A percentile compares a stretch with the other conserved stretches of the same genome.
phyloP scores from a whole-genome alignment of 805 yeast species.

The Komagataella populi region DNA sequence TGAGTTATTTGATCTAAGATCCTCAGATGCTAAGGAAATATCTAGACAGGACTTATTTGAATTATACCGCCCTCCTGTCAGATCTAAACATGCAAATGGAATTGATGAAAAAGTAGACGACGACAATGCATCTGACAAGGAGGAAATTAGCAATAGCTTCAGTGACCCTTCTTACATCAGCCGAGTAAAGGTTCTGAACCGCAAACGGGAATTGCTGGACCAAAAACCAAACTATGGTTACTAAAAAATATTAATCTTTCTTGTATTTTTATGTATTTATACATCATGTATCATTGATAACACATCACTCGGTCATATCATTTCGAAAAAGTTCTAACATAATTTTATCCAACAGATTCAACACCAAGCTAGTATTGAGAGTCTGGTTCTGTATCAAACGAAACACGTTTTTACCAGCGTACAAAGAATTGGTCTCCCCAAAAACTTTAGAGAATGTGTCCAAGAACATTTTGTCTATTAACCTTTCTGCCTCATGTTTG shows the following conservation, averaged over 20 bases:
- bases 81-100: not conserved
- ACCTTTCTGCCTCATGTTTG: constrained; percentile 35
- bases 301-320: not conserved
- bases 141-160: not conserved
- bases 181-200: not conserved
- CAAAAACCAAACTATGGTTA: not conserved
- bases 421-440: constrained; percentile 49
- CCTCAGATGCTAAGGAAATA: not conserved
- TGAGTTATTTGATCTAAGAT: not conserved
- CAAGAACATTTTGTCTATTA: constrained; percentile 23
- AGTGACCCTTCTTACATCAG: not conserved
- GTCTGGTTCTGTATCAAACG: constrained; percentile 62
- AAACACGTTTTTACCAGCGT: constrained; percentile 49
- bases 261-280: not conserved
- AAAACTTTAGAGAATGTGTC: constrained; percentile 56
- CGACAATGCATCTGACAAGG: not conserved
- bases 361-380: constrained; percentile 50
- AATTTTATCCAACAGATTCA: constrained; percentile 44
- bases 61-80: not conserved
- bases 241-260: not conserved
- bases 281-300: not conserved
- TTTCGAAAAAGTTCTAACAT: constrained; percentile 31
- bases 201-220: not conserved
- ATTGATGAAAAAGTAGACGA: not conserved
- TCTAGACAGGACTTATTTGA: not conserved